These are phyloP conservation scores for Aureobasidium melanogenum DNA, from an alignment of 2,329 filamentous ascomycete genomes.

Conservation along the genomic window DNA sequence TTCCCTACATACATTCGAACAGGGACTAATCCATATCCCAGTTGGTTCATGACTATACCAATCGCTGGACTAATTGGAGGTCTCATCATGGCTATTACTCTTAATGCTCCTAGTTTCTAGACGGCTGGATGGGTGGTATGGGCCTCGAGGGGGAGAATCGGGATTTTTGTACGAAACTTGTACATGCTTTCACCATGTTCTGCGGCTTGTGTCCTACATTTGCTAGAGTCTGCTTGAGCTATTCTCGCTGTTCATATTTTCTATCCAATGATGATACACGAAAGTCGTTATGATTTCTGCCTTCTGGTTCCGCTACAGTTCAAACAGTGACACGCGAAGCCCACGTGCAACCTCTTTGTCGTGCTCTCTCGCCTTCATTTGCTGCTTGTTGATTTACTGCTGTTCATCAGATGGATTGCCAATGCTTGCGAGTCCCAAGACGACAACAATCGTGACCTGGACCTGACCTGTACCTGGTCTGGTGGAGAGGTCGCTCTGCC, in stretches of 20 bases:
- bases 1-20: not conserved
- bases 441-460: too few relatives aligned
- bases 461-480: too few relatives aligned
- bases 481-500: too few relatives aligned
- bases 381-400: too few relatives aligned
- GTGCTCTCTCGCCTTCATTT: too few relatives aligned
- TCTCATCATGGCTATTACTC: slow-evolving; percentile 52
- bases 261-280: not conserved
- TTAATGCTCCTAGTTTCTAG: slow-evolving; percentile 47
- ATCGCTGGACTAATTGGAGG: slow-evolving; percentile 49
- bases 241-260: not conserved
- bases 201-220: not conserved
- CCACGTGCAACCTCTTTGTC: too few relatives aligned
- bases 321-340: too few relatives aligned
- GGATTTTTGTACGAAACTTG: not conserved
- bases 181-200: not conserved
- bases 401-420: too few relatives aligned
- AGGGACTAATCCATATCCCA: slow-evolving; percentile 15
- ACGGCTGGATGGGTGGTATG: too few relatives aligned
- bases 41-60: slow-evolving; percentile 55
- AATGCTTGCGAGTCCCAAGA: too few relatives aligned
- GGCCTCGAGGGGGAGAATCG: not conserved
- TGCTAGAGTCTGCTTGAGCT: not conserved
- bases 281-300: not conserved
- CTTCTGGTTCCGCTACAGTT: too few relatives aligned